Evolutionary conservation across 257 asterid genomes (phyloP).

Genomic region (Solanum piurae): DNA sequence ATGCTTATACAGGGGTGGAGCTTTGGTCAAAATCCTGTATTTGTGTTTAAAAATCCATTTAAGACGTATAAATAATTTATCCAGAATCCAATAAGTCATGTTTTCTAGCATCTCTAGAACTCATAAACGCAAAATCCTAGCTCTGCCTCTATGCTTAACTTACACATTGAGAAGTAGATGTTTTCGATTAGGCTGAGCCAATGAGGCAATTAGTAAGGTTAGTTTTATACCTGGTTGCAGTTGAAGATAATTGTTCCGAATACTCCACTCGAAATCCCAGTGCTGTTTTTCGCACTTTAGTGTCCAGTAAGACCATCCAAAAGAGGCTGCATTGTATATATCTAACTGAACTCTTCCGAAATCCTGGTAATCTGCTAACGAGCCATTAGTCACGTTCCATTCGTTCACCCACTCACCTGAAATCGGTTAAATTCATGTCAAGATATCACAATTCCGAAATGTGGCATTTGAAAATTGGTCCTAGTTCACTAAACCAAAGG

Average conservation of each 20-base stretch:
- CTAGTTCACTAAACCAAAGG: neutral
- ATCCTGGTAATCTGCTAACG: conserved; percentile 50
- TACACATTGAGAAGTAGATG: neutral
- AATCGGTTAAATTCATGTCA: neutral
- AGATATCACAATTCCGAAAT: neutral
- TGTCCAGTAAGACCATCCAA: conserved; percentile 83
- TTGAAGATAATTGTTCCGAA: conserved; percentile 49
- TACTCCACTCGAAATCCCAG: conserved; percentile 90
- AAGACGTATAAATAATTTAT: neutral
- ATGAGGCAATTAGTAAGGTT: neutral
- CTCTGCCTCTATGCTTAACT: neutral
- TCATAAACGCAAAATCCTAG: neutral
- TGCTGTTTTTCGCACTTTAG: conserved; percentile 52
- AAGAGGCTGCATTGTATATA: conserved; percentile 55
- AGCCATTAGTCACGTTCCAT: conserved; percentile 47
- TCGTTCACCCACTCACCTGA: conserved; percentile 89
- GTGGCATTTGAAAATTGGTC: neutral
- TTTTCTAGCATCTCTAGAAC: neutral
- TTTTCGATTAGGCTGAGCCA: neutral
- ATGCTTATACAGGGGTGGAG: neutral
- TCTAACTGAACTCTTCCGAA: conserved; percentile 67
- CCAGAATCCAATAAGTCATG: neutral
- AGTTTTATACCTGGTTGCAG: conserved; percentile 33
- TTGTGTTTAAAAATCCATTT: neutral
- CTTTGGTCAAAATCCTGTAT: neutral